These are phyloP conservation scores for Gossypium aridum DNA, from an alignment of 441 rosid species.

Conservation along the genomic window DNA sequence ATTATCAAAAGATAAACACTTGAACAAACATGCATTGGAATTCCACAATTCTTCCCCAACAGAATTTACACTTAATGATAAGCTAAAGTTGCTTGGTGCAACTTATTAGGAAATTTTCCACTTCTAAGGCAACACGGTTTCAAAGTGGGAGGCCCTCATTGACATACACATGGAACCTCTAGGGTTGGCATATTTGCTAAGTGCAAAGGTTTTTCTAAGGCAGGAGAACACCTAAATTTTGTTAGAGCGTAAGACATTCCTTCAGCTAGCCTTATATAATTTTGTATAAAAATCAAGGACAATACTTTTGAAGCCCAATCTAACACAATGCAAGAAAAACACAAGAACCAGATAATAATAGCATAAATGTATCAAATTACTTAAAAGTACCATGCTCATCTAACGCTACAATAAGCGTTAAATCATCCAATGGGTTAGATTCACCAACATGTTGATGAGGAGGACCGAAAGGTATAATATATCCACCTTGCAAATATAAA, in stretches of 20 bases:
- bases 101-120: not conserved
- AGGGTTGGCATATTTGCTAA: not conserved
- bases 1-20: not conserved
- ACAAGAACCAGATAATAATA: not conserved
- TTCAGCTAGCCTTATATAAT: not conserved
- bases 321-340: not conserved
- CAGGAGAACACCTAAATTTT: not conserved
- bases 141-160: not conserved
- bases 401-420: conserved; percentile 72
- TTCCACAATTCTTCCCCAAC: not conserved
- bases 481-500: conserved; percentile 88
- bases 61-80: not conserved
- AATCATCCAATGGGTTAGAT: conserved; percentile 59
- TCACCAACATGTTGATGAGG: conserved; percentile 71
- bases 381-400: conserved; percentile 71
- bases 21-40: not conserved
- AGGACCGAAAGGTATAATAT: conserved; percentile 66
- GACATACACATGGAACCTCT: not conserved
- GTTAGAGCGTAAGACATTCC: not conserved
- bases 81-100: not conserved
- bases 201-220: not conserved
- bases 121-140: not conserved
- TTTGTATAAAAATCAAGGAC: not conserved
- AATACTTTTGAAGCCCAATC: not conserved
- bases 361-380: conserved; percentile 7